phyloP scores from a whole-genome alignment of 2,329 filamentous ascomycete genomes.

The Aspergillus sp. region DNA sequence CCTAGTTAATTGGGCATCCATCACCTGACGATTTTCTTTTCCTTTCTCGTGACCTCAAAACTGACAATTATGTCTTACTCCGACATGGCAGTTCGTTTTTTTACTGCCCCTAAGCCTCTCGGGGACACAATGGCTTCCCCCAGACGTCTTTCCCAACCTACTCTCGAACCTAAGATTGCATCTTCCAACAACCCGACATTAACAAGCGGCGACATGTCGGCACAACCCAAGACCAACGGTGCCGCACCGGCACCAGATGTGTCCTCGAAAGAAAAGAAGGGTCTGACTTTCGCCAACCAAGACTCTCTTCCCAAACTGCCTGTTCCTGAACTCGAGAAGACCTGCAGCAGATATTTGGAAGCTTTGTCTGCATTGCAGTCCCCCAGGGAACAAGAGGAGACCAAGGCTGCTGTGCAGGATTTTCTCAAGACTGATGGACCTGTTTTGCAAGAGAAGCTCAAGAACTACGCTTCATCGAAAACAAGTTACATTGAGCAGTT shows the following conservation, averaged over 20 bases:
- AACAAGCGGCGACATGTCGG: slow-evolving; percentile 29
- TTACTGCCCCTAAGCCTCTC: slow-evolving; percentile 65
- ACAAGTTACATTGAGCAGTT: slow-evolving; percentile 99
- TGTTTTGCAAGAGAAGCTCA: slow-evolving; percentile 78
- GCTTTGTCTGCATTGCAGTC: slow-evolving; percentile 76
- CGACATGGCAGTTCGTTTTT: slow-evolving; percentile 61
- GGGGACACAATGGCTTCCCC: slow-evolving; percentile 57
- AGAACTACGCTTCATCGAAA: slow-evolving; percentile 81
- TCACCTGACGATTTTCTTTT: slow-evolving; percentile 17
- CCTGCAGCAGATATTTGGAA: slow-evolving; percentile 71
- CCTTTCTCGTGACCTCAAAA: slow-evolving; percentile 5
- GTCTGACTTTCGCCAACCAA: slow-evolving; percentile 83
- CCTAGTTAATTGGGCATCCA: slow-evolving; percentile 41
- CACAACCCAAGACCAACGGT: slow-evolving; percentile 35
- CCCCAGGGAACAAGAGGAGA: slow-evolving; percentile 74
- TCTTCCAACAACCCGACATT: slow-evolving; percentile 4
- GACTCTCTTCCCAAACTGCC: slow-evolving; percentile 85
- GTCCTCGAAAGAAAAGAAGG: slow-evolving; percentile 41
- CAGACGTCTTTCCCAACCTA: slow-evolving; percentile 16
- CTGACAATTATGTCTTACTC: slow-evolving; percentile 55
- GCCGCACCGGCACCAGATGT: slow-evolving; percentile 43
- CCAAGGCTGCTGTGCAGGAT: slow-evolving; percentile 69
- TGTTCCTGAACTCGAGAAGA: slow-evolving; percentile 77
- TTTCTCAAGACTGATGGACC: slow-evolving; percentile 78
- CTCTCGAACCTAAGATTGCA: slow-evolving; percentile 18